Base-by-base conservation (phyloP, 495 filamentous ascomycete species). In the Letharia lupina region DNA sequence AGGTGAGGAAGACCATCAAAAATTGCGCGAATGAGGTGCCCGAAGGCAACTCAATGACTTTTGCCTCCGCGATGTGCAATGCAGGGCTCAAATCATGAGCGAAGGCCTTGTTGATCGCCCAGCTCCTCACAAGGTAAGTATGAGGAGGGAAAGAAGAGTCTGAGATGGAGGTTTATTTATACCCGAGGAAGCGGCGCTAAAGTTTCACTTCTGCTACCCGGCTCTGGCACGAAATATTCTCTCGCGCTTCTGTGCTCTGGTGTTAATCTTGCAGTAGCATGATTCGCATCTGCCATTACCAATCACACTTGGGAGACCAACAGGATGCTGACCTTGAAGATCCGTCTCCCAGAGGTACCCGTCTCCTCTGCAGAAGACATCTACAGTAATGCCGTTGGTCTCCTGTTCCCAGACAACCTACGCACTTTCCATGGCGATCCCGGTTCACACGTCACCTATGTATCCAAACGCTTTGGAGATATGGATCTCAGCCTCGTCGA, bases 351-450 rank as follows among this genome's bases (percentile, higher is more conserved):
- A 18, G 42, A 68, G 41, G 41, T 61, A 13, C 56, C 56, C 13
- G 35, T 50, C 39, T 18, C 33, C 41, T 47, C 58, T 23, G 10
- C 82, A 12, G 89, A 92, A 78, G 89, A 93, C 69, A 78, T 87
- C 68, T 83, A 93, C 69, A 69, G 75, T 39, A 74, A 79, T 11
- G 84, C 87, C 8, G 79, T 93, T 3, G 82, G 83, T 63, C 76
- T 87, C 60, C 84, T 96, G 66, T 93, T 93, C 76, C 83, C 88
- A 7, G 90, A 95, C 69, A 87, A 91, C 73, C 75, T 86, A 33
- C 84, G 81, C 35, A 84, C 86, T 73, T 84, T 85, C 74, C 90
- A 96, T 73, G 91, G 91, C 69, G 86, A 93, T 71, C 81, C 85
- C 2, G 83, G 84, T 23, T 81, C 86, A 58, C 72, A 78, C 52